Conservation (phyloP, 176 grass and related monocot genomes). For the Musa acuminata region DNA sequence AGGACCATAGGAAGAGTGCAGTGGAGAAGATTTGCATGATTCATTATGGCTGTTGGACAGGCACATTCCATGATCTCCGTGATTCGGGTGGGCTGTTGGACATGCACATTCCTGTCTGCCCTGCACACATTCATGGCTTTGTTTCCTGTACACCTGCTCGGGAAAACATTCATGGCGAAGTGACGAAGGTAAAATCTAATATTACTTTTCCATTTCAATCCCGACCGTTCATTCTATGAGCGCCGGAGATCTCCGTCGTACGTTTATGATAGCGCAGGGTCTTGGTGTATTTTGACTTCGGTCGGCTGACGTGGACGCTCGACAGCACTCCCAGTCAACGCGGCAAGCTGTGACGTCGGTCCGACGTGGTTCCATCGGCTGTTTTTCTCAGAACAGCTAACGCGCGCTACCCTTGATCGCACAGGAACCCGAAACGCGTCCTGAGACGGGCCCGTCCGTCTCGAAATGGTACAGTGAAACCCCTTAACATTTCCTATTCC, state of each 20-base stretch:
- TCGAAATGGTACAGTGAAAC: too few species aligned
- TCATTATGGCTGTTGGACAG: neutral
- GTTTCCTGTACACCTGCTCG: neutral
- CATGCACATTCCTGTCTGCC: too few species aligned
- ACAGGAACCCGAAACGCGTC: neutral
- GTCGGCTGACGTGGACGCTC: too few species aligned
- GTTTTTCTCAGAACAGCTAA: neutral
- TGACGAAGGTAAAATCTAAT: neutral
- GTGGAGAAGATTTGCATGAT: neutral
- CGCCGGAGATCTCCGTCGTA: too few species aligned
- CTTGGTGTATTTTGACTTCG: too few species aligned
- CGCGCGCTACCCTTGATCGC: neutral
- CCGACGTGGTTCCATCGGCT: neutral
- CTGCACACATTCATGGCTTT: neutral
- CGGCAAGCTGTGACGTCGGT: neutral
- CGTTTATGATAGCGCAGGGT: too few species aligned
- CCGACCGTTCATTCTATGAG: neutral
- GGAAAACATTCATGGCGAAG: neutral
- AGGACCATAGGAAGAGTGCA: neutral
- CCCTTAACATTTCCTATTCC: too few species aligned
- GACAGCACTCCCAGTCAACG: too few species aligned
- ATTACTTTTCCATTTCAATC: neutral
- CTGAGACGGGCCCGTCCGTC: neutral
- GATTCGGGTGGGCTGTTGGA: too few species aligned
- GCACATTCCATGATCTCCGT: neutral